These are phyloP conservation scores for Pouteria campechiana DNA, from an alignment of 179 eudicot species.

Conservation along the genomic window DNA sequence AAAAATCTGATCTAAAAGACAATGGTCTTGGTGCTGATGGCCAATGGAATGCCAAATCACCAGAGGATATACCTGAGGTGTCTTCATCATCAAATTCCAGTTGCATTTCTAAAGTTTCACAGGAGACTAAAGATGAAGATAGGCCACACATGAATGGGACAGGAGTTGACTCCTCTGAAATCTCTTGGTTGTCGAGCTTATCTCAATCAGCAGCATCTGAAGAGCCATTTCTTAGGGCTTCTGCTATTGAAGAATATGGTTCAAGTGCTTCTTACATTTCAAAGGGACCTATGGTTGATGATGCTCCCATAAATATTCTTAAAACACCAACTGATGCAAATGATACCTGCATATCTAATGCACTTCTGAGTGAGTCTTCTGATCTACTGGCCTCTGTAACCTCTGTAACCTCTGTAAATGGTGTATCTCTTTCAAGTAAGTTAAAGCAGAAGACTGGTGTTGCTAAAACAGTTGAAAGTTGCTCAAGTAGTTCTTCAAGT, in stretches of 20 bases:
- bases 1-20: slow-evolving; percentile 8
- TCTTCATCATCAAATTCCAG: slow-evolving; percentile 10
- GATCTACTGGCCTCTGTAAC: too few relatives aligned
- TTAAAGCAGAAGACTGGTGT: slow-evolving; percentile 2
- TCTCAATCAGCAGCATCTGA: slow-evolving; percentile 7
- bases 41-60: slow-evolving; percentile 9
- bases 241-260: slow-evolving; percentile 17
- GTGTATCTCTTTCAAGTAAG: slow-evolving; percentile 6
- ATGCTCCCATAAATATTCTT: slow-evolving; percentile 12
- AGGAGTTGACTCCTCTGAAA: slow-evolving; percentile 4
- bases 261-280: slow-evolving; percentile 18
- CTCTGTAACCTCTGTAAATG: slow-evolving; percentile 8
- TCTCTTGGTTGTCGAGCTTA: slow-evolving; percentile 6
- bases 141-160: slow-evolving; percentile 8
- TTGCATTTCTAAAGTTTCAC: slow-evolving; percentile 1
- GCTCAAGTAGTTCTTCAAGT: slow-evolving; percentile 18
- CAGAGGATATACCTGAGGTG: slow-evolving; percentile 11
- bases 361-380: too few relatives aligned
- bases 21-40: slow-evolving; percentile 9
- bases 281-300: slow-evolving; percentile 8
- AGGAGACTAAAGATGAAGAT: slow-evolving; percentile 12
- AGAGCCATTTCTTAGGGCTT: slow-evolving; percentile 10
- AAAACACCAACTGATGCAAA: slow-evolving; percentile 11
- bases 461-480: slow-evolving; percentile 10
- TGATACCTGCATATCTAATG: slow-evolving; percentile 12